Base-by-base conservation (phyloP, 257 asterid species). In the Solanum rostratum region DNA sequence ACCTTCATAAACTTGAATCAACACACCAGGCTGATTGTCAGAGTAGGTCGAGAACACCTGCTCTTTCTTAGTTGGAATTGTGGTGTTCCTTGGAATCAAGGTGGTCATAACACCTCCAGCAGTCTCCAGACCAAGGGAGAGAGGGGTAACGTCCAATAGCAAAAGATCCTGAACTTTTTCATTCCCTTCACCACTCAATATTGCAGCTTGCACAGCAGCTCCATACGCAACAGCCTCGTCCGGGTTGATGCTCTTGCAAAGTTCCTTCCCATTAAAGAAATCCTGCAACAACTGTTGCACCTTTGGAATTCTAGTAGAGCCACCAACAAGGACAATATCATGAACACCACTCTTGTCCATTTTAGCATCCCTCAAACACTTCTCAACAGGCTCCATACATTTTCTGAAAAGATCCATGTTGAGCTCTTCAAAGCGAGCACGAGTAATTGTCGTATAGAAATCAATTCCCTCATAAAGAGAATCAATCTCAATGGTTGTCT, bases 171-270 rank as follows among this genome's bases (percentile, higher is more conserved):
- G 90, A 3, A 88, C 90, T 76, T 84, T 84, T 52, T 88, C 88
- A 24, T 88, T 88, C 7, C 90, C 90, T 79, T 88, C 90, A 3
- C 90, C 90, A 52, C 87, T 84, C 84, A 88, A 65, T 5, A 88
- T 88, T 1, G 90, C 90, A 7, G 91, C 91, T 39, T 89, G 90
- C n/a, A 89, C 91, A 19, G 90, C 88, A 2, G 91, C 91, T 13
- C 91, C 91, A 89, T 89, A 89, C 0, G 91, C 91, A 16, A 89
- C 91, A 20, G 90, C 90, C 59, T 89, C 90, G 1, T 89, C 91
- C 0, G 91, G 91, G 45, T 89, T 89, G 10, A 89, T 89, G 52
- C 91, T 89, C 84, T 89, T 87, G 84, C 91, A 89, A 13, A 89
- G 91, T 83, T 89, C 91, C 83, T 86, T 89, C 43, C 90, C 89